phyloP scores from a whole-genome alignment of 192 early-diverging fungal species.

The Ramicandelaber brevisporus region DNA sequence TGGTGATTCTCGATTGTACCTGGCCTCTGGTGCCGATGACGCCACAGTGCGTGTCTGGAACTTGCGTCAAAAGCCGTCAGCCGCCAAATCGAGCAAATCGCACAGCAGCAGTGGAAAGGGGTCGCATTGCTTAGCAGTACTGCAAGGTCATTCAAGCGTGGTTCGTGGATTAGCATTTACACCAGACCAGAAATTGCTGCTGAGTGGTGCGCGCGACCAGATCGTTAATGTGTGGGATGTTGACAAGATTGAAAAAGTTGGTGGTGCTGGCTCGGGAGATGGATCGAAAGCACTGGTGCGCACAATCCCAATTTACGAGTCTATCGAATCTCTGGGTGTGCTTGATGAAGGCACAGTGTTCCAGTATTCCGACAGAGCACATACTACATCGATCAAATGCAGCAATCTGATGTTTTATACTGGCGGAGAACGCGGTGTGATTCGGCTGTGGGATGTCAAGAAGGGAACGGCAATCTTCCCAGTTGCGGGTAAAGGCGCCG shows the following conservation, averaged over 20 bases:
- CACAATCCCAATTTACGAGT: slow-evolving; percentile 74
- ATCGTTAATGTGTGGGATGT: slow-evolving; percentile 80
- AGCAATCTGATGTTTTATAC: slow-evolving; percentile 42
- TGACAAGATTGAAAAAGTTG: too few relatives aligned
- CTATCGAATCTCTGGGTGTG: slow-evolving; percentile 63
- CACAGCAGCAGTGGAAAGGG: slow-evolving; percentile 31
- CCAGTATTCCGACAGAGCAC: slow-evolving; percentile 7
- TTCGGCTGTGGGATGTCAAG: slow-evolving; percentile 72
- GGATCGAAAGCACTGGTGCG: slow-evolving; percentile 28
- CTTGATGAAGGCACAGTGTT: slow-evolving; percentile 11
- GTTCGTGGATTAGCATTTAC: slow-evolving; percentile 74
- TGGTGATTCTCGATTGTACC: slow-evolving; percentile 18
- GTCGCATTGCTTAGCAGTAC: slow-evolving; percentile 42
- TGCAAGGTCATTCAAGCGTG: slow-evolving; percentile 71
- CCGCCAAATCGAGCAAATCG: too few relatives aligned
- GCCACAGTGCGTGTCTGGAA: slow-evolving; percentile 81
- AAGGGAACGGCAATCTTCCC: slow-evolving; percentile 39
- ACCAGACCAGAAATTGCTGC: slow-evolving; percentile 31
- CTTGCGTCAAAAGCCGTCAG: too few relatives aligned
- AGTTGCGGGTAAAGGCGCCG: too few relatives aligned
- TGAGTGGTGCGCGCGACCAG: slow-evolving; percentile 74
- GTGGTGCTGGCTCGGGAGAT: too few relatives aligned
- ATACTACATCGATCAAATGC: slow-evolving; percentile 7
- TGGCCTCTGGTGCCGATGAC: slow-evolving; percentile 81
- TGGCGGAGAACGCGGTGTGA: slow-evolving; percentile 54